phyloP scores from a whole-genome alignment of 2,329 filamentous ascomycete genomes.

The Stemphylium vesicarium region DNA sequence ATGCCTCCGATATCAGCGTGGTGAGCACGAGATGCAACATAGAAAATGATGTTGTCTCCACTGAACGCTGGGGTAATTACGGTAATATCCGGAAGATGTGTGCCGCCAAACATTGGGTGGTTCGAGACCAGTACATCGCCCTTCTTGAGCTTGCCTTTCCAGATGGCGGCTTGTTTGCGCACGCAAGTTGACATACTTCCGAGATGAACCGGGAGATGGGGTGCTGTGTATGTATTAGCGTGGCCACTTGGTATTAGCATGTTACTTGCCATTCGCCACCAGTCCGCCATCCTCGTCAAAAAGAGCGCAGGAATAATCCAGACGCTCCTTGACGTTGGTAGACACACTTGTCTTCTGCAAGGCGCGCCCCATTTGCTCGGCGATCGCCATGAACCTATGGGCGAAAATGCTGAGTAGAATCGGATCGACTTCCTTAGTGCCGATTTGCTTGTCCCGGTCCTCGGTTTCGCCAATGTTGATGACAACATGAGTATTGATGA shows the following conservation, averaged over 20 bases:
- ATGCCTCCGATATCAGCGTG: slow-evolving; percentile 88
- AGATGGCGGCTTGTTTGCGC: slow-evolving; percentile 77
- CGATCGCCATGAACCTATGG: slow-evolving; percentile 84
- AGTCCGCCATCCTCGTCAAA: slow-evolving; percentile 78
- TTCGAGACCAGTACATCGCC: slow-evolving; percentile 86
- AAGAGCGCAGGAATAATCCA: slow-evolving; percentile 83
- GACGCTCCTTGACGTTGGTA: slow-evolving; percentile 80
- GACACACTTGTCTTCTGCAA: slow-evolving; percentile 81
- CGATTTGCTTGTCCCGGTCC: slow-evolving; percentile 55
- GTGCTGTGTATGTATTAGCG: slow-evolving; percentile 55
- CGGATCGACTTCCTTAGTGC: slow-evolving; percentile 69
- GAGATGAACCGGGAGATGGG: slow-evolving; percentile 80
- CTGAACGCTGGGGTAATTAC: slow-evolving; percentile 81
- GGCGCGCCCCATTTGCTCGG: slow-evolving; percentile 82
- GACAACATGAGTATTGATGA: slow-evolving; percentile 86
- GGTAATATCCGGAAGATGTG: slow-evolving; percentile 83
- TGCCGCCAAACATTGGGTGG: slow-evolving; percentile 83
- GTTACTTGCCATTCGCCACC: slow-evolving; percentile 68
- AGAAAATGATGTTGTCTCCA: slow-evolving; percentile 78
- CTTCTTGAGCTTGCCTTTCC: slow-evolving; percentile 76
- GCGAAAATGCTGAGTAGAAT: slow-evolving; percentile 81
- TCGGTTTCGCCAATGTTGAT: slow-evolving; percentile 76
- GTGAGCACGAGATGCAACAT: slow-evolving; percentile 79
- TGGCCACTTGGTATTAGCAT: neutral
- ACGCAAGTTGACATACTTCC: slow-evolving; percentile 88